phyloP scores from a whole-genome alignment of 2,329 filamentous ascomycete genomes.

The Neofusicoccum sp. region DNA sequence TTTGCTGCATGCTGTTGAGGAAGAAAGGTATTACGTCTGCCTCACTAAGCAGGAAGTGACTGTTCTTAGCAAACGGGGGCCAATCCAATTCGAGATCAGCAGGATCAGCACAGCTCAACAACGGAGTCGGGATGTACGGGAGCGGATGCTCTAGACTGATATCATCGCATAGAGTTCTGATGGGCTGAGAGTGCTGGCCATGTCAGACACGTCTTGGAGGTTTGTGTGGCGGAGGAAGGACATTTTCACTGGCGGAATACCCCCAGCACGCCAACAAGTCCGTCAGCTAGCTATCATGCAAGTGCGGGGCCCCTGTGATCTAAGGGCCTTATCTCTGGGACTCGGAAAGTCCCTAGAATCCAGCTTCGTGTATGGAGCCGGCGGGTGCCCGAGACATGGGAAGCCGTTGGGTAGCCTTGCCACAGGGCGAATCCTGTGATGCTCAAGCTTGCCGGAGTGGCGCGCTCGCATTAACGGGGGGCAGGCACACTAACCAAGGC shows the following conservation, averaged over 20 bases:
- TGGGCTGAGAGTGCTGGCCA: background rate
- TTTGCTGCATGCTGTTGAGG: background rate
- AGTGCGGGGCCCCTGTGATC: conserved; percentile 8
- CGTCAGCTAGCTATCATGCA: conserved; percentile 3
- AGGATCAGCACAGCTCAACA: background rate
- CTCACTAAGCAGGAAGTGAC: conserved; percentile 11
- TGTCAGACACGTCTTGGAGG: background rate
- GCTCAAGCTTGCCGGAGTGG: background rate
- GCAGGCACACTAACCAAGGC: conserved; percentile 5
- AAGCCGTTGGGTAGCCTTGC: conserved; percentile 7
- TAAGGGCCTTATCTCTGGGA: background rate
- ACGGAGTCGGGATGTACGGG: background rate
- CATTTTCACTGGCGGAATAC: background rate
- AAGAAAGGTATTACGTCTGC: background rate
- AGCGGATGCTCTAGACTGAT: background rate
- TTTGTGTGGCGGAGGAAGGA: background rate
- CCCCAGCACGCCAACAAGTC: background rate
- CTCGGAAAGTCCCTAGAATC: background rate
- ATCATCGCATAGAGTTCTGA: conserved; percentile 2
- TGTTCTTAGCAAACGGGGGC: background rate
- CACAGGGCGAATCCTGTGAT: conserved; percentile 1
- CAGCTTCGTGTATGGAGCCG: background rate
- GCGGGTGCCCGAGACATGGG: conserved; percentile 6
- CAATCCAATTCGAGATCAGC: background rate
- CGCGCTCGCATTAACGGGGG: background rate